A percentile compares a stretch with the other conserved stretches of the same genome.
These are phyloP conservation scores for Aspergillus sergii DNA, from an alignment of 2,329 filamentous ascomycete genomes.

Conservation along the genomic window DNA sequence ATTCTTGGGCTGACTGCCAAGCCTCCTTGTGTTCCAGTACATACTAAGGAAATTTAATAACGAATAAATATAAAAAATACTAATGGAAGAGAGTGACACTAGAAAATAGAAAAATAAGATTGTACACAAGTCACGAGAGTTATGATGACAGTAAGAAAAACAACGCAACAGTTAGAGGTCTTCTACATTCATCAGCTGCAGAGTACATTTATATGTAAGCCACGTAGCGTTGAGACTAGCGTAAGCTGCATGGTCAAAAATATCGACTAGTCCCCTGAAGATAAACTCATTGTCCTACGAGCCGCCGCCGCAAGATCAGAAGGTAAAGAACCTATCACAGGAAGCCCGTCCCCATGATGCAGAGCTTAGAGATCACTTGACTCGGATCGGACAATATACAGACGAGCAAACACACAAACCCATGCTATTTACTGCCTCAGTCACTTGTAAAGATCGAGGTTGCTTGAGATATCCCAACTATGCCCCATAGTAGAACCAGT, in stretches of 20 bases:
- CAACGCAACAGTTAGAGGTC: neutral
- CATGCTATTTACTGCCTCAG: neutral
- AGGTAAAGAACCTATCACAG: neutral
- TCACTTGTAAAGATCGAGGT: neutral
- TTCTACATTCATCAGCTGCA: neutral
- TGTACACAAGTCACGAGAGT: too few relatives aligned
- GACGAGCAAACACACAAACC: neutral
- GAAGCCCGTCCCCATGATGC: neutral
- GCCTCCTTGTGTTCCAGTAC: neutral
- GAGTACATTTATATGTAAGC: neutral
- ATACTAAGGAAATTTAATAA: too few relatives aligned
- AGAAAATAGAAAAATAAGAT: too few relatives aligned
- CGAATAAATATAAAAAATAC: too few relatives aligned
- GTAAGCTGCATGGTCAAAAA: neutral
- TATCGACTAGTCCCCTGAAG: neutral
- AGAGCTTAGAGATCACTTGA: neutral
- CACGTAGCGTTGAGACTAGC: neutral
- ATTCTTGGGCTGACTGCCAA: neutral
- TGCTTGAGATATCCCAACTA: neutral
- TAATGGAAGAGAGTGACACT: too few relatives aligned
- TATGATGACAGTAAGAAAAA: neutral
- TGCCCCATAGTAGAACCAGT: neutral
- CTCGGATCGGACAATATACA: neutral
- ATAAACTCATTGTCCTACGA: neutral
- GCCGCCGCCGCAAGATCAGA: neutral